These are phyloP conservation scores for Hevea brasiliensis DNA, from an alignment of 345 rosid species.

Conservation along the genomic window DNA sequence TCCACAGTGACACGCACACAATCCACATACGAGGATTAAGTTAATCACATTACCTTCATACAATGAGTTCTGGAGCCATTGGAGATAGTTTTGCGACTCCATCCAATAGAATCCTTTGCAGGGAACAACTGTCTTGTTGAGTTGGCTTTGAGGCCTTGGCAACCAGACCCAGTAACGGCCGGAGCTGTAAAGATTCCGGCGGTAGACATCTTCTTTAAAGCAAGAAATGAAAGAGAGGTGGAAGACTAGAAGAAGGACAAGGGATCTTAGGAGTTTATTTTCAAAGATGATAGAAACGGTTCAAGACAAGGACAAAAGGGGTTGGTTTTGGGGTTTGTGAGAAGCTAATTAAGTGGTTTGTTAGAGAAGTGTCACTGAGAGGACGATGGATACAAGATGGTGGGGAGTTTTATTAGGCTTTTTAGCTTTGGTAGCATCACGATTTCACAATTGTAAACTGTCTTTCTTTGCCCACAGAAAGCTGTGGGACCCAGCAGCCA, in stretches of 20 bases:
- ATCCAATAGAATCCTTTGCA: constrained; percentile 33
- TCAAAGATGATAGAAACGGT: constrained; percentile 13
- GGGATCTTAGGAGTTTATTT: background rate
- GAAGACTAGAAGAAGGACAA: background rate
- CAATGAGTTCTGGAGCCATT: constrained; percentile 52
- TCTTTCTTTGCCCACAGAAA: too few relatives aligned
- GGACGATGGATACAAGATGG: constrained; percentile 3
- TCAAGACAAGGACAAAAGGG: constrained; percentile 28
- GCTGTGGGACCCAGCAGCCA: too few relatives aligned
- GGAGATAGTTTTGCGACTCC: constrained; percentile 52
- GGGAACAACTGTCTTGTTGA: constrained; percentile 30
- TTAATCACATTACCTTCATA: constrained; percentile 52
- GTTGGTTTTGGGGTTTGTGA: constrained; percentile 22
- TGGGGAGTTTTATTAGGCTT: constrained; percentile 23
- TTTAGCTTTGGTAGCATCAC: constrained; percentile 27
- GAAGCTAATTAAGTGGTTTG: constrained; percentile 30
- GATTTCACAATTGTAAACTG: too few relatives aligned
- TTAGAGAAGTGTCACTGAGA: background rate
- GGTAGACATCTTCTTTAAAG: constrained; percentile 42
- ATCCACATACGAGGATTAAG: too few relatives aligned
- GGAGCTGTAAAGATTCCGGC: constrained; percentile 42
- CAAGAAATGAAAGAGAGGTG: background rate
- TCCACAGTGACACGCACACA: too few relatives aligned
- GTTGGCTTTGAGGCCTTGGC: constrained; percentile 37
- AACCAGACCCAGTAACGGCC: constrained; percentile 31